Evolutionary conservation across 2,329 filamentous ascomycete genomes (phyloP).

Genomic region (Neurospora sp.): DNA sequence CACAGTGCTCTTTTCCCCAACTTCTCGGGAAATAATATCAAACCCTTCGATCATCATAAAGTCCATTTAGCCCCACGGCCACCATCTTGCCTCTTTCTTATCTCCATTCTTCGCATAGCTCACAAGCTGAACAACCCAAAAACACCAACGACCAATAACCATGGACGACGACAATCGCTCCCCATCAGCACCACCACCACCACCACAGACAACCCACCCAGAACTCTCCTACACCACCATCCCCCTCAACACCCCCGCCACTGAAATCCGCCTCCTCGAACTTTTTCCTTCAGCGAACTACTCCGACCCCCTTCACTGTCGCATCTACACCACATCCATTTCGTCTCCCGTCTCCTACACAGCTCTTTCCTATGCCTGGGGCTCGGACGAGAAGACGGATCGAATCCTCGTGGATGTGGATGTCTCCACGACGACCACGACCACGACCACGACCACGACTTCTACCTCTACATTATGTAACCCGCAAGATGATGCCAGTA

Average conservation of each 20-base stretch:
- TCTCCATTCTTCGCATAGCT: not conserved
- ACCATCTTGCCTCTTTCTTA: not conserved
- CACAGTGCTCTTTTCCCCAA: not conserved
- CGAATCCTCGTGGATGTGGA: no score
- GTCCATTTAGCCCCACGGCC: not conserved
- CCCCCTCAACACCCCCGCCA: constrained; percentile 2
- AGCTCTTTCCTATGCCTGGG: no score
- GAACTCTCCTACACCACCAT: not conserved
- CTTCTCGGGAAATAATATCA: not conserved
- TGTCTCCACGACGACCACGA: no score
- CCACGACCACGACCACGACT: no score
- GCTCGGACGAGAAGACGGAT: no score
- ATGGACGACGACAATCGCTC: not conserved
- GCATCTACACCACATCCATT: no score
- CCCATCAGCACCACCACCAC: not conserved
- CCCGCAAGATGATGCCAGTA: no score
- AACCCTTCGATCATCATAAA: not conserved
- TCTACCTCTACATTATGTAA: no score
- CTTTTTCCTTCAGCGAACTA: no score
- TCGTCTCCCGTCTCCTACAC: no score
- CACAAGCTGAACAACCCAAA: not conserved
- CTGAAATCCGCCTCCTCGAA: constrained; percentile 7
- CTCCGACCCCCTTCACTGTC: no score
- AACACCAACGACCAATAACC: not conserved
- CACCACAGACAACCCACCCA: not conserved